Evolutionary conservation across 2,329 filamentous ascomycete species (phyloP).

Genomic region (Diaporthe sp.): DNA sequence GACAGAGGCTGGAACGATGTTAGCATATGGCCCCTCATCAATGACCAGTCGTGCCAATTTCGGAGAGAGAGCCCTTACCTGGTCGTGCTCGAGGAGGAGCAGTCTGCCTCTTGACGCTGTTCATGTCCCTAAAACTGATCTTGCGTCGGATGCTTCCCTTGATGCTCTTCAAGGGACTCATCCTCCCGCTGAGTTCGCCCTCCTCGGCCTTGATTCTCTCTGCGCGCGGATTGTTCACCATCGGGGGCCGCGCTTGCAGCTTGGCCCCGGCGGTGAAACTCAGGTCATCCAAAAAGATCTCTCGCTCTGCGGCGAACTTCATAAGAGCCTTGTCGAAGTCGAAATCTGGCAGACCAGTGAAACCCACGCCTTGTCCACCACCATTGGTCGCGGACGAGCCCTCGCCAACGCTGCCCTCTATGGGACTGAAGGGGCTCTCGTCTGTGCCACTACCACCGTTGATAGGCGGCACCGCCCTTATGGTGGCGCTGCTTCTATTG

Average conservation of each 20-base stretch:
- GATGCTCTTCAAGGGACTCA: constrained; percentile 70
- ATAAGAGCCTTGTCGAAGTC: constrained; percentile 94
- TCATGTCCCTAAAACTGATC: constrained; percentile 95
- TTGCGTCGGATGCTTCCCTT: constrained; percentile 92
- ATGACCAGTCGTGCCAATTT: too few species aligned
- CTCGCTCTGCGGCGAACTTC: constrained; percentile 96
- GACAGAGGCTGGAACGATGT: constrained; percentile 65
- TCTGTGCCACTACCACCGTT: constrained; percentile 46
- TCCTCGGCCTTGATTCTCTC: constrained; percentile 88
- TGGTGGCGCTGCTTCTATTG: constrained; percentile 77
- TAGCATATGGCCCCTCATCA: constrained; percentile 47
- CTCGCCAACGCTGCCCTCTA: not conserved
- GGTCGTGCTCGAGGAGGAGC: constrained; percentile 81
- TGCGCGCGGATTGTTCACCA: constrained; percentile 83
- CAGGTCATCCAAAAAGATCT: constrained; percentile 93
- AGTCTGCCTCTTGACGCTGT: constrained; percentile 90
- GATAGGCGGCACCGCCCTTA: constrained; percentile 58
- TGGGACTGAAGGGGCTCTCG: constrained; percentile 44
- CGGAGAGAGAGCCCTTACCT: constrained; percentile 67
- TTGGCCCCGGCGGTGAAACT: constrained; percentile 89
- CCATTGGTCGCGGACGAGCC: constrained; percentile 38
- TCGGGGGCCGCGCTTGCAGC: constrained; percentile 76
- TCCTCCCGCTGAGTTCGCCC: constrained; percentile 62
- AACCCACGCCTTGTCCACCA: constrained; percentile 50
- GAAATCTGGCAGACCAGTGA: constrained; percentile 71